Conservation (phyloP, 1,139 yeast genomes). For the Yamadazyma dushanensis region DNA sequence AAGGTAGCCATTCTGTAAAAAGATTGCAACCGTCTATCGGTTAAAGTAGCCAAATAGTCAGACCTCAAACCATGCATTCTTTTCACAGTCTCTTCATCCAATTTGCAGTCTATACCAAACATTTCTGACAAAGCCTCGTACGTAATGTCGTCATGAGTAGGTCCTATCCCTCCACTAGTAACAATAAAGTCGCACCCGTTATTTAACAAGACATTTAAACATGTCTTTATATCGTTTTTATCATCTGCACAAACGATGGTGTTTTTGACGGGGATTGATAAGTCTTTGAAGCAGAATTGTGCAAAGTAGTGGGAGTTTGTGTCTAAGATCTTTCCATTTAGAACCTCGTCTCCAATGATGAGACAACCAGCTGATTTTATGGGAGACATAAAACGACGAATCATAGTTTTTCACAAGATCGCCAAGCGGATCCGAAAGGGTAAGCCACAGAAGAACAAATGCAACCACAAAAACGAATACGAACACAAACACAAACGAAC, state of each 20-base stretch:
- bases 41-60: conserved; percentile 36
- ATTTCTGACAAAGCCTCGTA: conserved; percentile 70
- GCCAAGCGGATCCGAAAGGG: no score
- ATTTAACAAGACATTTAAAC: conserved; percentile 45
- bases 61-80: conserved; percentile 56
- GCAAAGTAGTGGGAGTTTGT: conserved; percentile 76
- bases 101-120: conserved; percentile 48
- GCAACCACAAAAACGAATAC: conserved; percentile 1
- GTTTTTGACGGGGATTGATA: conserved; percentile 56
- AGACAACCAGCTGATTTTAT: conserved; percentile 43
- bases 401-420: not conserved
- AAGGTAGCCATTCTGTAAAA: conserved; percentile 78
- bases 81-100: conserved; percentile 58
- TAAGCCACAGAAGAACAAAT: not conserved
- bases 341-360: conserved; percentile 84
- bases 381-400: conserved; percentile 1
- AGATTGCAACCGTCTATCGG: conserved; percentile 52
- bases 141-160: conserved; percentile 88
- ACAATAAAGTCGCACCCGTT: conserved; percentile 64
- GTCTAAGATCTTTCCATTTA: conserved; percentile 83
- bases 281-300: conserved; percentile 56
- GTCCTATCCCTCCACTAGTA: conserved; percentile 86
- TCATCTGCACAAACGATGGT: conserved; percentile 80
- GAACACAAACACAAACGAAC: not conserved
- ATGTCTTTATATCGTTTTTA: conserved; percentile 57